Base-by-base conservation (phyloP, 495 filamentous ascomycete species). In the Hypoxylon cercidicola region DNA sequence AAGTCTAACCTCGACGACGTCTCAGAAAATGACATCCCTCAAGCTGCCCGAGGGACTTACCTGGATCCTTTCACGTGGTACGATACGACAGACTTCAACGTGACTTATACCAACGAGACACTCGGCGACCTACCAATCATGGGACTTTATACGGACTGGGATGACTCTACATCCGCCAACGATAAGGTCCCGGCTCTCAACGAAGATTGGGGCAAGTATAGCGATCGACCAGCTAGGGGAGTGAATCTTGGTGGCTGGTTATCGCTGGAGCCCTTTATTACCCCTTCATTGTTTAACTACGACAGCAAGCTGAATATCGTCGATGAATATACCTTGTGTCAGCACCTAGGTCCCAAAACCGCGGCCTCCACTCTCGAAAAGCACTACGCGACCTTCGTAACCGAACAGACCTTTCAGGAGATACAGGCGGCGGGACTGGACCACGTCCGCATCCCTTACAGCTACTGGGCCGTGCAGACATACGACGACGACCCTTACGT, bases 161-260 rank as follows among this genome's bases (percentile, higher is more conserved):
- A 97, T 72, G 93, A 99, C 76, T 90, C 88, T 11, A 80, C 83
- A 11, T 78, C 81, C 47, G 84, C 95, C 13, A 98, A 97, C 71
- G 80, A 84, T 13, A 87, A 92, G 40, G 91, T 93, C 0, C 92
- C 93, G 13, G 78, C 91, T 1, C 80, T 99, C 11, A 85, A 92
- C 55, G 79, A 95, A 61, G 62, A 75, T 6, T 93, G 88, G 84
- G 84, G 84, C 49, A 79, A 86, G n/a, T 99, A 98, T 71, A 86
- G 90, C 1, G 85, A 83, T 2, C 85, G 78, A 46, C 93, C 93
- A 4, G 92, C 95, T 21, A 86, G 93, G 1, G 96, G 96, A 1
- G 90, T 98, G 19, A 99, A 97, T 73, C 67, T 98, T 3, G 95
- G 96, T 34, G 96, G 96, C 23, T 99, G 95, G 96, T 84, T 99